phyloP scores from a whole-genome alignment of 768 basidiomycete species.

The Hygrophorus pudorinus region DNA sequence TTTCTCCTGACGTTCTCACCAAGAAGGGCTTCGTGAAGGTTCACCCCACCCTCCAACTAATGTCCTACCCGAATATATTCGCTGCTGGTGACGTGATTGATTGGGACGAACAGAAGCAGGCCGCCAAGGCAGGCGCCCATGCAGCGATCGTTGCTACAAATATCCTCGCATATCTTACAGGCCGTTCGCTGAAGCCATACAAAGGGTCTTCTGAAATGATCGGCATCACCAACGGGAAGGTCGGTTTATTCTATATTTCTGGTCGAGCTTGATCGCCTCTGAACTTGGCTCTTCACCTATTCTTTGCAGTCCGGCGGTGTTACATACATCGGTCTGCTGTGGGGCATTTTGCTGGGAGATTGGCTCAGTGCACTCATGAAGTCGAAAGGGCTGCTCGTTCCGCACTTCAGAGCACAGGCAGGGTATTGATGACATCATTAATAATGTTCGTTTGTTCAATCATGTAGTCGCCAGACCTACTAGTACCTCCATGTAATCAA shows the following conservation, averaged over 20 bases:
- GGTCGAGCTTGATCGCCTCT: not conserved
- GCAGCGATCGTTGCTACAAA: conserved; percentile 38
- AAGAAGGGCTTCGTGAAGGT: conserved; percentile 37
- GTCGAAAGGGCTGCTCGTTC: conserved; percentile 9
- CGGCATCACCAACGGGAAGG: conserved; percentile 43
- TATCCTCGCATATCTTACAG: conserved; percentile 32
- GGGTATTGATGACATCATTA: too few species aligned
- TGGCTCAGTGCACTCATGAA: conserved; percentile 26
- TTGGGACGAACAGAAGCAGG: conserved; percentile 53
- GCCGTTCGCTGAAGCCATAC: conserved; percentile 33
- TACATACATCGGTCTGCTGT: conserved; percentile 29
- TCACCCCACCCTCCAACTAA: conserved; percentile 46
- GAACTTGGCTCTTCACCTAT: too few species aligned
- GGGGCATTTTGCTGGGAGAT: conserved; percentile 35
- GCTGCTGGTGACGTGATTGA: conserved; percentile 60
- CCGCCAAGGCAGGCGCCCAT: conserved; percentile 36
- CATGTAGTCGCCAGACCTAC: too few species aligned
- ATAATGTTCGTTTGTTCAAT: too few species aligned
- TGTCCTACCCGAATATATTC: conserved; percentile 41
- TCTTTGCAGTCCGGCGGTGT: conserved; percentile 25
- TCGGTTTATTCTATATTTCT: conserved; percentile 15
- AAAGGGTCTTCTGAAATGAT: conserved; percentile 43
- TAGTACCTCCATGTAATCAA: too few species aligned
- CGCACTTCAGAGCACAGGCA: too few species aligned
- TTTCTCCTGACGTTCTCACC: conserved; percentile 27